Conservation (phyloP, 2,329 filamentous ascomycete species). For the Venturia nashicola region DNA sequence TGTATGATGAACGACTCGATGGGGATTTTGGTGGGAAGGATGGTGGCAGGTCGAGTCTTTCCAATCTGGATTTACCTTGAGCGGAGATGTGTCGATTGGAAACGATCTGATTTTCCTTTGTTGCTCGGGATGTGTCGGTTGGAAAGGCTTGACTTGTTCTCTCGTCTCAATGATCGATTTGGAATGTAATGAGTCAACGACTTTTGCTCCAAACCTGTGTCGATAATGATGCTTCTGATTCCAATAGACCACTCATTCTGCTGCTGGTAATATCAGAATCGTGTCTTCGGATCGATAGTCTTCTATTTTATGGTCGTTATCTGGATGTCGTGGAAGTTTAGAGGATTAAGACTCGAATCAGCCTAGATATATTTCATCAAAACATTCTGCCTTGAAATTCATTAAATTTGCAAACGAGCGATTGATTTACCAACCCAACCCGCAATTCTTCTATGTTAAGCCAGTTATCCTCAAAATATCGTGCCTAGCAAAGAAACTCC, state of each 20-base stretch:
- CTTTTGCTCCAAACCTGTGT: neutral
- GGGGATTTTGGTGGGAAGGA: neutral
- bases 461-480: constrained; percentile 48
- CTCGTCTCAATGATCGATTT: neutral
- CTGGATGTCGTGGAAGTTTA: too few relatives aligned
- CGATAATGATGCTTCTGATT: neutral
- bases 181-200: neutral
- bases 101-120: neutral
- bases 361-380: too few relatives aligned
- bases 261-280: too few relatives aligned
- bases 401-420: too few relatives aligned
- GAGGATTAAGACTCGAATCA: too few relatives aligned
- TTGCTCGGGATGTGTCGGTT: neutral
- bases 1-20: neutral
- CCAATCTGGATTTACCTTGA: neutral
- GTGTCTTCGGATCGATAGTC: too few relatives aligned
- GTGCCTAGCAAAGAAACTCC: constrained; percentile 63
- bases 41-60: neutral
- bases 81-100: neutral
- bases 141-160: neutral
- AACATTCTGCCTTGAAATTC: too few relatives aligned
- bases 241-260: too few relatives aligned
- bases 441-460: constrained; percentile 15
- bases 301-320: too few relatives aligned
- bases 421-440: too few relatives aligned